phyloP scores from a whole-genome alignment of 2,329 filamentous ascomycete species.

The Microsporum audouinii region DNA sequence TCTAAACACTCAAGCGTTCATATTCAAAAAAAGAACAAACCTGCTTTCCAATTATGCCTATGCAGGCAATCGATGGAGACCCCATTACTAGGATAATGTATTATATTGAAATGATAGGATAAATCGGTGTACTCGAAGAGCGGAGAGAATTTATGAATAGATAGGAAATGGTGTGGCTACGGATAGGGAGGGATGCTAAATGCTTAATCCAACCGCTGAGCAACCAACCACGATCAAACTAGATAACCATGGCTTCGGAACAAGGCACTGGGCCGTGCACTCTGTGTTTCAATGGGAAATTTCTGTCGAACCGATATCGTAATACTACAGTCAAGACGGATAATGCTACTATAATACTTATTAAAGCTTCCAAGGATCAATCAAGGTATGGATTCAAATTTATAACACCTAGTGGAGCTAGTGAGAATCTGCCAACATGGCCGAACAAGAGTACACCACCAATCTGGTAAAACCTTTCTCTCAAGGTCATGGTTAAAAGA shows the following conservation, averaged over 20 bases:
- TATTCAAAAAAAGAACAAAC: constrained; percentile 39
- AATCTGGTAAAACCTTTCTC: not conserved
- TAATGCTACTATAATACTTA: not conserved
- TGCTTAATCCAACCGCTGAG: not conserved
- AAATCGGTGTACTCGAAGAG: not conserved
- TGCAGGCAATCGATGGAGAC: constrained; percentile 62
- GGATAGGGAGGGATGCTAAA: not conserved
- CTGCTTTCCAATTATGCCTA: constrained; percentile 87
- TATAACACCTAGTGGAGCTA: not conserved
- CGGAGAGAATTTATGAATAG: not conserved
- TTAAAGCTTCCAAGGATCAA: not conserved
- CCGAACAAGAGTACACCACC: not conserved
- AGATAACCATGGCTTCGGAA: too few relatives aligned
- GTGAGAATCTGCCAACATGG: not conserved
- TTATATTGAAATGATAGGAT: not conserved
- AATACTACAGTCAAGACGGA: not conserved
- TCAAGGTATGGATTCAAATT: not conserved
- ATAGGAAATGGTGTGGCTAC: not conserved
- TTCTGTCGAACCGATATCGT: too few relatives aligned
- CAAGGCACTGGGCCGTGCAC: too few relatives aligned
- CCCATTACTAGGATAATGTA: not conserved
- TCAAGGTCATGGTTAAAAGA: not conserved
- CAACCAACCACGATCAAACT: not conserved
- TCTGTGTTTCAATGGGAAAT: too few relatives aligned
- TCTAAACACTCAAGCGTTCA: not conserved